Percentiles rank a stretch among this genome's conserved stretches.
These are phyloP conservation scores for Lophium mytilinum DNA, from an alignment of 495 filamentous ascomycete genomes.

Conservation along the genomic window DNA sequence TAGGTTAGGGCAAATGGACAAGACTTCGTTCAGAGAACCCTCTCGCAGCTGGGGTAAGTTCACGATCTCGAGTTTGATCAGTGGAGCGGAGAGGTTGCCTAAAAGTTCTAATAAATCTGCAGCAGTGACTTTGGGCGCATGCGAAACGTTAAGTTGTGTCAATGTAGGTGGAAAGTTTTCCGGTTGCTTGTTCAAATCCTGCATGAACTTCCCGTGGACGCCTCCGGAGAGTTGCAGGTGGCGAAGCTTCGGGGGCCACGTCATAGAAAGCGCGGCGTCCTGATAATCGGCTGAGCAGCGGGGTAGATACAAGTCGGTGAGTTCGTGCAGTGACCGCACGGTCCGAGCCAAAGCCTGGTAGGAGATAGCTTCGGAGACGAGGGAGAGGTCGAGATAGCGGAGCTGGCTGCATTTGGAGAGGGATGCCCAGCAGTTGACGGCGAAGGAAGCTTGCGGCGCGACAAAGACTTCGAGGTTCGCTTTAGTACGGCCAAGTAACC, in stretches of 20 bases:
- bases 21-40: slow-evolving; percentile 20
- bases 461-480: slow-evolving; percentile 50
- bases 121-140: slow-evolving; percentile 26
- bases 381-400: slow-evolving; percentile 48
- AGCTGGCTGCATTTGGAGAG: slow-evolving; percentile 54
- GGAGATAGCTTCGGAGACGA: slow-evolving; percentile 47
- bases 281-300: slow-evolving; percentile 38
- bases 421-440: slow-evolving; percentile 54
- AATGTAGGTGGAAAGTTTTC: slow-evolving; percentile 18
- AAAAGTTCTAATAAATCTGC: background rate
- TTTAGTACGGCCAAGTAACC: slow-evolving; percentile 54
- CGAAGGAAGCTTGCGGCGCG: slow-evolving; percentile 59
- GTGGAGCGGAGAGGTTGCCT: background rate
- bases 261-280: slow-evolving; percentile 3
- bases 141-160: slow-evolving; percentile 23
- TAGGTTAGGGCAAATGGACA: slow-evolving; percentile 23
- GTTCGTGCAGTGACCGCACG: slow-evolving; percentile 40
- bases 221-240: slow-evolving; percentile 40
- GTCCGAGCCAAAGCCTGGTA: slow-evolving; percentile 47
- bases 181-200: slow-evolving; percentile 29
- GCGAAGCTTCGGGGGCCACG: slow-evolving; percentile 41
- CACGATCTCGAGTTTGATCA: slow-evolving; percentile 14
- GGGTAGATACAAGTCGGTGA: slow-evolving; percentile 49
- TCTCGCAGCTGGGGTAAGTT: slow-evolving; percentile 21
- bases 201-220: slow-evolving; percentile 38